Conservation (phyloP, 495 filamentous ascomycete species). For the Stereocaulon alpinum region DNA sequence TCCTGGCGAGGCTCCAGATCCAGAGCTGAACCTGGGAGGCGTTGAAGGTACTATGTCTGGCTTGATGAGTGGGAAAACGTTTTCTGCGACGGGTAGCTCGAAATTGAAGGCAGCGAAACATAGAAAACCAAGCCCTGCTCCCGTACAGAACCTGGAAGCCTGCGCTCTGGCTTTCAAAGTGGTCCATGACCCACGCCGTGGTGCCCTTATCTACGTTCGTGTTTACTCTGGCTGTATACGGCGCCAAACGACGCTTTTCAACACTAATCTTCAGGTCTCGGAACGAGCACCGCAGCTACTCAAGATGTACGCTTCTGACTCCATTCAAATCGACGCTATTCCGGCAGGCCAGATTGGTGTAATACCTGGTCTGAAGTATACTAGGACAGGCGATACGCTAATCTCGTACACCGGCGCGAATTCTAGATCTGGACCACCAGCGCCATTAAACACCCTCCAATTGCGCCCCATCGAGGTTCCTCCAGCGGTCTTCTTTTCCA, state of each 20-base stretch:
- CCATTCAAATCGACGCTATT: constrained; percentile 72
- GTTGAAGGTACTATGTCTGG: constrained; percentile 40
- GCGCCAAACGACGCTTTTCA: constrained; percentile 66
- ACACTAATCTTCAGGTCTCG: constrained; percentile 72
- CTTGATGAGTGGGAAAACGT: constrained; percentile 42
- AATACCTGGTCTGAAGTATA: constrained; percentile 77
- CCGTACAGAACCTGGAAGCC: constrained; percentile 50
- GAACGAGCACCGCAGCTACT: constrained; percentile 75
- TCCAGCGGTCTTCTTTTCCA: constrained; percentile 90
- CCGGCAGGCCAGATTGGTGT: constrained; percentile 90
- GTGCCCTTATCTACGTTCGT: constrained; percentile 82
- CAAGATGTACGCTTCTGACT: constrained; percentile 85
- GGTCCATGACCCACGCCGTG: constrained; percentile 74
- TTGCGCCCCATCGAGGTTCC: constrained; percentile 83
- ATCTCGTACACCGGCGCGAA: constrained; percentile 57
- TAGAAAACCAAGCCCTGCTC: constrained; percentile 23
- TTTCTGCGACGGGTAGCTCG: constrained; percentile 32
- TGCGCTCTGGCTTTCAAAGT: constrained; percentile 96
- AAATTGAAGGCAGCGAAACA: constrained; percentile 19
- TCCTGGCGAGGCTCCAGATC: constrained; percentile 66
- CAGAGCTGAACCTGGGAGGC: constrained; percentile 59
- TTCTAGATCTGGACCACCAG: constrained; percentile 51
- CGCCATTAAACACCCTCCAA: constrained; percentile 62
- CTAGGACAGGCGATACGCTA: constrained; percentile 88
- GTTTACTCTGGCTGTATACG: constrained; percentile 80